A percentile compares a stretch with the other conserved stretches of the same genome.
Evolutionary conservation across 352 stramenopile species (phyloP).

Genomic region (Globisporangium cystogenes): DNA sequence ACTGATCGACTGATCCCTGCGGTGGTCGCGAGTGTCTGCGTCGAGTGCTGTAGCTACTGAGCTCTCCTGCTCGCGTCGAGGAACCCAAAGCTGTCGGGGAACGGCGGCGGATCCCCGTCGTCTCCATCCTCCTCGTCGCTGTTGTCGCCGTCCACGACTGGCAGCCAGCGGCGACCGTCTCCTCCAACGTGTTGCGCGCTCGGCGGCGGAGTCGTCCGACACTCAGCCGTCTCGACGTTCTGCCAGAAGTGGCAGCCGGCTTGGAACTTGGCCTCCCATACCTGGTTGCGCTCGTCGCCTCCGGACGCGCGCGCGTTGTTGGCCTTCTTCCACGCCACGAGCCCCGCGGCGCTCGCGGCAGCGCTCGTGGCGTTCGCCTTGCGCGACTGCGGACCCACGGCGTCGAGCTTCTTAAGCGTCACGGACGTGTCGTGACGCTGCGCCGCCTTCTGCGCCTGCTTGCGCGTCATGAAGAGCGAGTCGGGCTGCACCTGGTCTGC

Average conservation of each 20-base stretch:
- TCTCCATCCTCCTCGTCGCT: no score
- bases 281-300: constrained; percentile 26
- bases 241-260: constrained; percentile 77
- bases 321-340: constrained; percentile 35
- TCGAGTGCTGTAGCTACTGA: no score
- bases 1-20: no score
- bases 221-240: constrained; percentile 63
- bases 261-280: constrained; percentile 57
- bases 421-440: constrained; percentile 37
- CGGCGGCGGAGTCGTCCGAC: constrained; percentile 19
- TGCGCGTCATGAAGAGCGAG: constrained; percentile 67
- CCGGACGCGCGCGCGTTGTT: constrained; percentile 14
- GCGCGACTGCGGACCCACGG: constrained; percentile 6
- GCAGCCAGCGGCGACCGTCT: background rate
- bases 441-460: constrained; percentile 65
- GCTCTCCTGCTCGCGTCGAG: constrained; percentile 13
- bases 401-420: constrained; percentile 42
- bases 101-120: constrained; percentile 38
- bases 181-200: constrained; percentile 6
- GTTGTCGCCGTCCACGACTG: constrained; percentile 13
- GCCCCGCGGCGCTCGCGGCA: constrained; percentile 8
- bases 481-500: constrained; percentile 43
- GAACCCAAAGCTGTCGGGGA: constrained; percentile 70
- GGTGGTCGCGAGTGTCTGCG: no score
- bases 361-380: constrained; percentile 17